Evolutionary conservation across 1,139 yeast species (phyloP).

Genomic region (Citeromyces siamensis): DNA sequence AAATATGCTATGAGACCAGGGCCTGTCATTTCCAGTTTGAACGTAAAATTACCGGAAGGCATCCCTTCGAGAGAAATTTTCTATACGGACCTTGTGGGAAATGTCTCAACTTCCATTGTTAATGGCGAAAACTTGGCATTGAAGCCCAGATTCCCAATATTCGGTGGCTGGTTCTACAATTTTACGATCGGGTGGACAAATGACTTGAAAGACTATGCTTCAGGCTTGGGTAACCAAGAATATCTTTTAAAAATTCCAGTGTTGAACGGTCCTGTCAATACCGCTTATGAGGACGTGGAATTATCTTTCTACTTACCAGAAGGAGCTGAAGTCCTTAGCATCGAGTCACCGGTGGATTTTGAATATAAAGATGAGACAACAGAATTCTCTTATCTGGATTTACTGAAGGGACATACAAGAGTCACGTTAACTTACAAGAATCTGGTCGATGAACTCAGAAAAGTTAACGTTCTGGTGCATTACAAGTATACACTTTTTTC

Average conservation of each 20-base stretch:
- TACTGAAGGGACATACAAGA: slow-evolving; percentile 67
- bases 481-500: slow-evolving; percentile 47
- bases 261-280: slow-evolving; percentile 59
- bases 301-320: slow-evolving; percentile 76
- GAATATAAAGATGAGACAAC: slow-evolving; percentile 22
- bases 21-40: slow-evolving; percentile 41
- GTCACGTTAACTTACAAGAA: slow-evolving; percentile 51
- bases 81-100: slow-evolving; percentile 84
- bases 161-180: slow-evolving; percentile 95
- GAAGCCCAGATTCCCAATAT: slow-evolving; percentile 83
- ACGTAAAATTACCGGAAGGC: slow-evolving; percentile 35
- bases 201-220: slow-evolving; percentile 37
- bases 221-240: slow-evolving; percentile 18
- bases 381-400: slow-evolving; percentile 64
- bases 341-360: slow-evolving; percentile 44
- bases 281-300: slow-evolving; percentile 50
- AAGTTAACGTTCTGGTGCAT: slow-evolving; percentile 42
- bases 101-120: slow-evolving; percentile 72
- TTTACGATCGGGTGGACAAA: slow-evolving; percentile 91
- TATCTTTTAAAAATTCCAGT: slow-evolving; percentile 61
- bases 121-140: slow-evolving; percentile 38
- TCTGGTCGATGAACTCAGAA: slow-evolving; percentile 58
- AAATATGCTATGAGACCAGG: slow-evolving; percentile 29
- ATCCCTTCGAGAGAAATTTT: slow-evolving; percentile 43
- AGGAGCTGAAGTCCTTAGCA: slow-evolving; percentile 55